phyloP scores from a whole-genome alignment of 768 basidiomycete species.

The Cantharellus anzutake region DNA sequence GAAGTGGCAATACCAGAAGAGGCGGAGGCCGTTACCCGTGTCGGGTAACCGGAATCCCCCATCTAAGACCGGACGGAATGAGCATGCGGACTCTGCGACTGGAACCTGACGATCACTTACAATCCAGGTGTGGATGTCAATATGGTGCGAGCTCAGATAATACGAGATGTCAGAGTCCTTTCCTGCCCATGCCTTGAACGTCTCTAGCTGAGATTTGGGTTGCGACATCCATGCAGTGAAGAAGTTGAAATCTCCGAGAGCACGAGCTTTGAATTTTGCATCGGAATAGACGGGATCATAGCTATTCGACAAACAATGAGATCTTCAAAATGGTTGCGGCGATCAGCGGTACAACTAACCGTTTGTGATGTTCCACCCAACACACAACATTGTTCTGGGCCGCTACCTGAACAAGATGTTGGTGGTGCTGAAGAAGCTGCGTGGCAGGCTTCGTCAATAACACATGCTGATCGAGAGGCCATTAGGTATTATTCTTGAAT shows the following conservation, averaged over 20 bases:
- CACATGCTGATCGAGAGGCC: conserved; percentile 31
- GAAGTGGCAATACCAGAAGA: conserved; percentile 80
- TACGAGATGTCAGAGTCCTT: conserved; percentile 67
- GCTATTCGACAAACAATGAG: conserved; percentile 8
- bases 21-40: conserved; percentile 69
- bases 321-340: not conserved
- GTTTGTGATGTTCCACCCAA: conserved; percentile 90
- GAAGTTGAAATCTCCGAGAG: conserved; percentile 84
- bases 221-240: conserved; percentile 97
- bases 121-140: conserved; percentile 30
- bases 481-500: not conserved
- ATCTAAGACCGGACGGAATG: conserved; percentile 6
- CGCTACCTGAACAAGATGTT: conserved; percentile 54
- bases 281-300: conserved; percentile 83
- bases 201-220: conserved; percentile 85
- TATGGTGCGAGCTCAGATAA: conserved; percentile 89
- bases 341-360: conserved; percentile 22
- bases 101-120: conserved; percentile 7
- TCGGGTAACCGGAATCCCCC: conserved; percentile 9
- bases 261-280: conserved; percentile 55
- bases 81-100: not conserved
- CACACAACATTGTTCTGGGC: conserved; percentile 65
- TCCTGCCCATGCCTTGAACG: conserved; percentile 90
- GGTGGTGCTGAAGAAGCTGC: conserved; percentile 68
- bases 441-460: conserved; percentile 89